Conservation (phyloP, 805 yeast genomes). For the Komagataella phaffii region DNA sequence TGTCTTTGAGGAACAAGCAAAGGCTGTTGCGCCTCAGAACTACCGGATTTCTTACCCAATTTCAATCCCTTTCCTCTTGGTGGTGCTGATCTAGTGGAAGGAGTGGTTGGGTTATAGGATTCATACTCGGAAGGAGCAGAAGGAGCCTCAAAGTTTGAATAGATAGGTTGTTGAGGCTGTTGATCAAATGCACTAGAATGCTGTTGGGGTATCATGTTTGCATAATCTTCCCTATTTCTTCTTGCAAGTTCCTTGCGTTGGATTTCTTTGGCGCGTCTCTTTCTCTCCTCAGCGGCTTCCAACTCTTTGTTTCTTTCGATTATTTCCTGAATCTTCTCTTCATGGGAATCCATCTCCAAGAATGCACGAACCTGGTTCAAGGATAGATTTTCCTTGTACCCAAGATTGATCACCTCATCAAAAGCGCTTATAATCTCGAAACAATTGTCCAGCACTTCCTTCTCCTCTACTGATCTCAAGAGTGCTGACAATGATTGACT, state of each 20-base stretch:
- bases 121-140: slow-evolving; percentile 4
- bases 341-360: slow-evolving; percentile 95
- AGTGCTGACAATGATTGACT: slow-evolving; percentile 69
- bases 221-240: slow-evolving; percentile 26
- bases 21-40: slow-evolving; percentile 8
- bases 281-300: slow-evolving; percentile 95
- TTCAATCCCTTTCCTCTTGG: slow-evolving; percentile 64
- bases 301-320: slow-evolving; percentile 93
- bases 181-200: slow-evolving; percentile 7
- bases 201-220: slow-evolving; percentile 26
- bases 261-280: slow-evolving; percentile 84
- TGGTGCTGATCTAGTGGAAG: slow-evolving; percentile 15
- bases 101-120: slow-evolving; percentile 14
- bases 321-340: slow-evolving; percentile 95
- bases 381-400: slow-evolving; percentile 80
- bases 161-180: slow-evolving; percentile 1
- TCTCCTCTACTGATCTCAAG: slow-evolving; percentile 62
- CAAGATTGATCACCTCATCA: slow-evolving; percentile 84
- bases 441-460: slow-evolving; percentile 71
- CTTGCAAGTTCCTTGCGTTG: slow-evolving; percentile 67
- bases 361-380: slow-evolving; percentile 75
- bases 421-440: slow-evolving; percentile 86
- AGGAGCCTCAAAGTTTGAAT: slow-evolving; percentile 8
- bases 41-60: slow-evolving; percentile 43
- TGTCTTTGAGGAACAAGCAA: slow-evolving; percentile 13